Conservation (phyloP, 345 rosid genomes). For the Kernera saxatilis region DNA sequence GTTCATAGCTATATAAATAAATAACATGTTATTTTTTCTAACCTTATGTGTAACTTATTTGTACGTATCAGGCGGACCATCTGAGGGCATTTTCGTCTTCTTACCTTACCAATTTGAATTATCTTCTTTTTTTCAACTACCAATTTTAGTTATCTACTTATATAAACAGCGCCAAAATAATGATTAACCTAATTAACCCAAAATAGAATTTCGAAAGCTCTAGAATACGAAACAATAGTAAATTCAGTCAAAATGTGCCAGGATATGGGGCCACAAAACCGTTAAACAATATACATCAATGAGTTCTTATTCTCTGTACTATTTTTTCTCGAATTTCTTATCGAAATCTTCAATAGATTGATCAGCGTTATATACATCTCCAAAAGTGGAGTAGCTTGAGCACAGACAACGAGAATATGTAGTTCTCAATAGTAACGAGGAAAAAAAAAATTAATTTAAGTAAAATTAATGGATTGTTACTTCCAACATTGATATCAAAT, state of each 20-base stretch:
- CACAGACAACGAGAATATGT: conserved; percentile 1
- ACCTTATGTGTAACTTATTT: too few relatives aligned
- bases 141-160: not conserved
- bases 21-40: too few relatives aligned
- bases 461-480: conserved; percentile 13
- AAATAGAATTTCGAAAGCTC: not conserved
- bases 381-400: conserved; percentile 1
- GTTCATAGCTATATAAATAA: too few relatives aligned
- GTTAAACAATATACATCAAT: not conserved
- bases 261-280: not conserved
- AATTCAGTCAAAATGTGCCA: not conserved
- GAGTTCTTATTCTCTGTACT: not conserved
- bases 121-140: not conserved
- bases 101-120: not conserved
- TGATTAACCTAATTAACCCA: not conserved
- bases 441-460: not conserved
- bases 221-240: not conserved
- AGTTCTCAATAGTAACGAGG: conserved; percentile 4
- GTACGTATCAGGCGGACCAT: too few relatives aligned
- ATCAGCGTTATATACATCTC: not conserved
- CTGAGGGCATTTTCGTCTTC: not conserved
- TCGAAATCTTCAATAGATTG: conserved; percentile 7
- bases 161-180: not conserved
- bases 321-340: not conserved
- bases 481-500: conserved; percentile 34